A percentile compares a stretch with the other conserved stretches of the same genome.
phyloP scores from a whole-genome alignment of 306 rosid genomes.

The Trifolium repens region DNA sequence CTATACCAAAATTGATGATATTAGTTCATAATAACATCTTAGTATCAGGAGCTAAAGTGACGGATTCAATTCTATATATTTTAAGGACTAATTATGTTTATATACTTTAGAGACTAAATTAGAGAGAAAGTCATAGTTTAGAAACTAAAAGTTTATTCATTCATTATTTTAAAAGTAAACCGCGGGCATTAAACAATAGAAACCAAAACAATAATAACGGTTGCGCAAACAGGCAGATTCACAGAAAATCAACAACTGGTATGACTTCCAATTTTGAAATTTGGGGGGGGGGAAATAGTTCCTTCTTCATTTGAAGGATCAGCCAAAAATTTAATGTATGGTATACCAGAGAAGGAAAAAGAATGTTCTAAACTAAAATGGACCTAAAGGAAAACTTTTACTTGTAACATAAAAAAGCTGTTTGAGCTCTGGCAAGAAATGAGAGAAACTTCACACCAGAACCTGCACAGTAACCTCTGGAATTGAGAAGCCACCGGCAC shows the following conservation, averaged over 20 bases:
- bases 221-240: constrained; percentile 30
- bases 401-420: constrained; percentile 30
- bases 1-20: too few species aligned
- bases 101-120: neutral
- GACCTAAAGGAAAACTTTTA: constrained; percentile 28
- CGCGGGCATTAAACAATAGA: neutral
- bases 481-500: constrained; percentile 42
- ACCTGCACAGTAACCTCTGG: constrained; percentile 38
- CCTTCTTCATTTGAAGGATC: constrained; percentile 44
- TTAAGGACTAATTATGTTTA: neutral
- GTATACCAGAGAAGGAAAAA: constrained; percentile 45
- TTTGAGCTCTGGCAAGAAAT: constrained; percentile 47
- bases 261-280: constrained; percentile 37
- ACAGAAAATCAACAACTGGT: constrained; percentile 33
- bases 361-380: constrained; percentile 43
- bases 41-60: neutral
- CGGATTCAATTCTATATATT: neutral
- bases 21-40: neutral
- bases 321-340: constrained; percentile 45
- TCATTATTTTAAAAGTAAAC: neutral
- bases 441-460: constrained; percentile 44
- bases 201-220: constrained; percentile 24
- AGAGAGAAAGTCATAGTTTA: neutral
- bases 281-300: constrained; percentile 29
- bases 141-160: neutral